Conservation (phyloP, 2,329 filamentous ascomycete species). For the Phaeosphaeria sp. region DNA sequence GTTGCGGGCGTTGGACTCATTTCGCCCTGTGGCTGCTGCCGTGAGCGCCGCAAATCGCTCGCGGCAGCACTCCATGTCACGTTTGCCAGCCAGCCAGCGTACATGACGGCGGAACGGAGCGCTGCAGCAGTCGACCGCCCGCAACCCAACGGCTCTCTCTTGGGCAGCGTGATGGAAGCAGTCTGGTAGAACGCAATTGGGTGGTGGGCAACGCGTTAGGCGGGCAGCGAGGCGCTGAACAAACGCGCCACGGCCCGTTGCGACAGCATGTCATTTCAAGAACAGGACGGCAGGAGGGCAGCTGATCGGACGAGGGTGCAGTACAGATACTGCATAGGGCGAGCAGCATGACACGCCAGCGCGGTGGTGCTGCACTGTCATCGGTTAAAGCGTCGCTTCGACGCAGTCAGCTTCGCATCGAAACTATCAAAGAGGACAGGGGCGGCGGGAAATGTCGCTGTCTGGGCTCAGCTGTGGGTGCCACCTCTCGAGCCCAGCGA, state of each 20-base stretch:
- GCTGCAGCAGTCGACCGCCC: conserved; percentile 28
- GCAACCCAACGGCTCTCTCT: conserved; percentile 18
- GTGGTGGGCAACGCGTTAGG: conserved; percentile 10
- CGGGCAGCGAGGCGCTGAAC: conserved; percentile 37
- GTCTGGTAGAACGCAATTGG: conserved; percentile 24
- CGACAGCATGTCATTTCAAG: conserved; percentile 37
- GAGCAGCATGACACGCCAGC: conserved; percentile 15
- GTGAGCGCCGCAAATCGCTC: conserved; percentile 14
- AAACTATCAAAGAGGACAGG: conserved; percentile 2
- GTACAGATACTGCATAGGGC: conserved; percentile 2
- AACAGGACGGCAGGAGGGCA: conserved; percentile 31
- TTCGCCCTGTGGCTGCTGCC: conserved; percentile 10
- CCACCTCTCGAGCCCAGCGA: conserved; percentile 5
- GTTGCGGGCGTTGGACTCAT: conserved; percentile 3
- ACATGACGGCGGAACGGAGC: conserved; percentile 26
- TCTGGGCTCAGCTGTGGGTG: conserved; percentile 12
- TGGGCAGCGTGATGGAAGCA: conserved; percentile 13
- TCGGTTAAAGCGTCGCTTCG: conserved; percentile 14
- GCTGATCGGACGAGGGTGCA: conserved; percentile 22
- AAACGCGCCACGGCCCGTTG: conserved; percentile 45
- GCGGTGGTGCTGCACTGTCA: conserved; percentile 25
- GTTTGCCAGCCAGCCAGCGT: conserved; percentile 10
- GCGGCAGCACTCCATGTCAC: conserved; percentile 9
- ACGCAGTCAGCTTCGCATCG: conserved; percentile 21
- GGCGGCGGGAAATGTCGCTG: conserved; percentile 7